These are phyloP conservation scores for Penicillium sp. DNA, from an alignment of 2,329 filamentous ascomycete genomes.

Conservation along the genomic window DNA sequence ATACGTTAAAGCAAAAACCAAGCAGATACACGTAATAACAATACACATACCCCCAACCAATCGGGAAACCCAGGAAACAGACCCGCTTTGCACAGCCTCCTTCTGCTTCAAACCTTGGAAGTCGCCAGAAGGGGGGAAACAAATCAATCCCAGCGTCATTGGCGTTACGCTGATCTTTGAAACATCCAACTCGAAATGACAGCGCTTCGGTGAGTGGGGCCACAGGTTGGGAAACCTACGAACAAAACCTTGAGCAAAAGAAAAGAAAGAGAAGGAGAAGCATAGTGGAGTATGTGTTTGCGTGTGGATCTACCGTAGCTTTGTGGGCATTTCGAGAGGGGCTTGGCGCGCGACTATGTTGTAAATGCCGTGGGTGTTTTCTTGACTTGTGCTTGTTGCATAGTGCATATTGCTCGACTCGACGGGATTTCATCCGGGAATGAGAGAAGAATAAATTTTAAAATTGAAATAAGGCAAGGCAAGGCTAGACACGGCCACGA, in stretches of 20 bases:
- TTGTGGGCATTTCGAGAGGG: not conserved
- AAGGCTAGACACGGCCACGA: not conserved
- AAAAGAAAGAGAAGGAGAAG: not conserved
- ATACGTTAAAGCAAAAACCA: not conserved
- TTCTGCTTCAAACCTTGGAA: constrained; percentile 14
- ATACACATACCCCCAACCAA: constrained; percentile 2
- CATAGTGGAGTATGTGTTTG: constrained; percentile 7
- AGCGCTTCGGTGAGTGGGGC: constrained; percentile 1
- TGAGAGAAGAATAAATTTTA: too few species aligned
- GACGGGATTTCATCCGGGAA: not conserved
- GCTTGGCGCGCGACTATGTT: constrained; percentile 6
- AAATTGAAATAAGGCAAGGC: too few species aligned
- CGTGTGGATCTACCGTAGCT: constrained; percentile 1
- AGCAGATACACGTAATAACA: constrained; percentile 2
- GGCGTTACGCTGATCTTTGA: constrained; percentile 6
- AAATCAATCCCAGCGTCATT: constrained; percentile 5
- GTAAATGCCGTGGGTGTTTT: not conserved
- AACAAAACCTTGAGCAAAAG: not conserved
- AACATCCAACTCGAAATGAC: constrained; percentile 1
- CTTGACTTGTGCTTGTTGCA: not conserved
- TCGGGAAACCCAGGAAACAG: constrained; percentile 9
- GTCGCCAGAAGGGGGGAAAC: constrained; percentile 1
- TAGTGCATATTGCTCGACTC: not conserved
- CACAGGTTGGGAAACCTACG: not conserved
- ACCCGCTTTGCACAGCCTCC: constrained; percentile 16